These are phyloP conservation scores for Corymbia calophylla DNA, from an alignment of 441 rosid species.

Conservation along the genomic window DNA sequence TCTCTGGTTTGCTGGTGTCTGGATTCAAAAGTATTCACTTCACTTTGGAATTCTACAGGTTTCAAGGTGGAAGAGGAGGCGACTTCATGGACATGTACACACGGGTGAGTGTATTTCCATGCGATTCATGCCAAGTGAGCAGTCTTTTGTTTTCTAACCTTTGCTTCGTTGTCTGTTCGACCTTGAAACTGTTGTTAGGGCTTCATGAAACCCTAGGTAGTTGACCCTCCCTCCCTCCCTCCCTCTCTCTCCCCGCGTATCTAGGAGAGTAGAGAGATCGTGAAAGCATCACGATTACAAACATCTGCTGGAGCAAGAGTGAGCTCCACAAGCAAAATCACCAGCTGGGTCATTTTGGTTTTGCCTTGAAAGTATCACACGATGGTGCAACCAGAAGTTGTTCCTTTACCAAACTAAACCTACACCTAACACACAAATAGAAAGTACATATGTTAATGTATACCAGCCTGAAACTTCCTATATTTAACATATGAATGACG, in stretches of 20 bases:
- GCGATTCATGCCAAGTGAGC: background rate
- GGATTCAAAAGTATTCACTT: background rate
- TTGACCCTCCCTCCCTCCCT: background rate
- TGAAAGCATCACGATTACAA: background rate
- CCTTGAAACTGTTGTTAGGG: background rate
- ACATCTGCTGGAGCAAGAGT: background rate
- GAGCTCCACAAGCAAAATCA: background rate
- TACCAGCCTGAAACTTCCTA: background rate
- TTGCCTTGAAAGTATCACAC: background rate
- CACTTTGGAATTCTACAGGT: background rate
- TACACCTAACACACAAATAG: background rate
- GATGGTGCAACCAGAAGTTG: background rate
- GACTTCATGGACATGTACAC: background rate
- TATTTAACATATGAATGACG: background rate
- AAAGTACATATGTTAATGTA: background rate
- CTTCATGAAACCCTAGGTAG: background rate
- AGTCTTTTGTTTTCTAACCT: background rate
- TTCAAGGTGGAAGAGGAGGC: background rate
- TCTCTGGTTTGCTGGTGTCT: background rate
- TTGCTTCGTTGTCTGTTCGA: constrained; percentile 8
- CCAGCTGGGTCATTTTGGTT: background rate
- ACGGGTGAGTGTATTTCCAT: background rate
- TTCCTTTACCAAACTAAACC: background rate
- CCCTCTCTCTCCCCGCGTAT: background rate
- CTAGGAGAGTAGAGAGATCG: background rate